Percentiles rank a stretch among this genome's conserved stretches.
phyloP scores from a whole-genome alignment of 805 yeast genomes.

The Wickerhamomyces sydowiorum region DNA sequence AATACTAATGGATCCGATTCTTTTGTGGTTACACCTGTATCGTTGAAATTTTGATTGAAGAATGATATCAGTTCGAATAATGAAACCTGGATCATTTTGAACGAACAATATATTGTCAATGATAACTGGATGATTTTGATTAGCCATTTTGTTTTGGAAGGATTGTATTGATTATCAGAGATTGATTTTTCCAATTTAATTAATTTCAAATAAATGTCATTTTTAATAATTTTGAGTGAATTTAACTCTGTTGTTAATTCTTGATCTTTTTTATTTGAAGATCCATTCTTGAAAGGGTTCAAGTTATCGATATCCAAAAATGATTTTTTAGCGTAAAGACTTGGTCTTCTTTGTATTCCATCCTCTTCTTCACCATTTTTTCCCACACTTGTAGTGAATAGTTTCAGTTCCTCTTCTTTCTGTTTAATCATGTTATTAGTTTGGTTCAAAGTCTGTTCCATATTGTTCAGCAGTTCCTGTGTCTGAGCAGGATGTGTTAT shows the following conservation, averaged over 20 bases:
- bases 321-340: conserved; percentile 16
- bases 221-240: conserved; percentile 16
- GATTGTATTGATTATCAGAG: not conserved
- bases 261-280: conserved; percentile 1
- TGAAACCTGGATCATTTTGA: conserved; percentile 28
- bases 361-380: not conserved
- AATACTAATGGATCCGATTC: conserved; percentile 33
- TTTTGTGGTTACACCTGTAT: conserved; percentile 13
- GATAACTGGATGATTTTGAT: conserved; percentile 1
- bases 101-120: conserved; percentile 30
- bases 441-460: conserved; percentile 12
- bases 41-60: conserved; percentile 14
- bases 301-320: conserved; percentile 14
- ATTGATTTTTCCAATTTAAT: conserved; percentile 8
- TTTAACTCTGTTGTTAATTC: conserved; percentile 14
- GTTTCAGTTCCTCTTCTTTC: conserved; percentile 10
- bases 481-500: conserved; percentile 3
- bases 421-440: conserved; percentile 15
- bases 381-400: not conserved
- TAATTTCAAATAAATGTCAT: conserved; percentile 17
- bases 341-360: conserved; percentile 12
- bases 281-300: conserved; percentile 3
- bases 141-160: not conserved
- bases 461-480: conserved; percentile 4
- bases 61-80: conserved; percentile 22